These are phyloP conservation scores for Chalciporus pseudorubinellus DNA, from an alignment of 768 basidiomycete genomes.

Conservation along the genomic window DNA sequence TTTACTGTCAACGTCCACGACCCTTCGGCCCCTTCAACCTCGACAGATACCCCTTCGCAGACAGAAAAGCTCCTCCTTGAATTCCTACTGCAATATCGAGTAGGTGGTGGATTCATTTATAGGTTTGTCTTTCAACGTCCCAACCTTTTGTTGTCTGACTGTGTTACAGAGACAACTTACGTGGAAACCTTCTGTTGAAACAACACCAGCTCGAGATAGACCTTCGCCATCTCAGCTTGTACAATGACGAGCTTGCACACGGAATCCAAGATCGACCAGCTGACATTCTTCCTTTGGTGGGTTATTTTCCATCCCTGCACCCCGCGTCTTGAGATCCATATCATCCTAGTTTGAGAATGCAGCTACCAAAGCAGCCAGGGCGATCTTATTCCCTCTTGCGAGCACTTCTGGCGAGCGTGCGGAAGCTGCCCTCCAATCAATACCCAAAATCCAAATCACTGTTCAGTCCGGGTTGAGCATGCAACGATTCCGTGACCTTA, in stretches of 20 bases:
- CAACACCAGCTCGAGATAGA: slow-evolving; percentile 87
- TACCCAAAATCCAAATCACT: slow-evolving; percentile 82
- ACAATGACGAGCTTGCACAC: slow-evolving; percentile 93
- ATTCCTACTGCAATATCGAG: slow-evolving; percentile 84
- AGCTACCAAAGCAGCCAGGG: slow-evolving; percentile 77
- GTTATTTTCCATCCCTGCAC: slow-evolving; percentile 21
- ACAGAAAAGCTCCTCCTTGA: slow-evolving; percentile 78
- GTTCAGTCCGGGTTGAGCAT: slow-evolving; percentile 89
- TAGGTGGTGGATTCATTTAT: slow-evolving; percentile 90
- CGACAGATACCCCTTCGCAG: slow-evolving; percentile 75
- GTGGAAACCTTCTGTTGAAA: slow-evolving; percentile 85
- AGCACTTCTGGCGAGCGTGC: slow-evolving; percentile 43
- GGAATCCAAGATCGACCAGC: slow-evolving; percentile 86
- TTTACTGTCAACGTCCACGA: slow-evolving; percentile 82
- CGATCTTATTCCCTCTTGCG: slow-evolving; percentile 80
- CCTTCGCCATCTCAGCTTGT: slow-evolving; percentile 72
- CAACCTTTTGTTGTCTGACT: background rate
- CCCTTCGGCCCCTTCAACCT: slow-evolving; percentile 44
- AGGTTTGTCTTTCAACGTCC: slow-evolving; percentile 46
- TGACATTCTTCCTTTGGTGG: slow-evolving; percentile 83
- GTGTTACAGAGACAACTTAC: slow-evolving; percentile 68
- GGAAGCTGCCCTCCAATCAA: slow-evolving; percentile 45
- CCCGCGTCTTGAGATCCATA: background rate
- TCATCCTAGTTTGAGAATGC: slow-evolving; percentile 83
- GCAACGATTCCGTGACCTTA: slow-evolving; percentile 90